Conservation (phyloP, 2,329 filamentous ascomycete genomes). For the Cytospora chrysosperma region DNA sequence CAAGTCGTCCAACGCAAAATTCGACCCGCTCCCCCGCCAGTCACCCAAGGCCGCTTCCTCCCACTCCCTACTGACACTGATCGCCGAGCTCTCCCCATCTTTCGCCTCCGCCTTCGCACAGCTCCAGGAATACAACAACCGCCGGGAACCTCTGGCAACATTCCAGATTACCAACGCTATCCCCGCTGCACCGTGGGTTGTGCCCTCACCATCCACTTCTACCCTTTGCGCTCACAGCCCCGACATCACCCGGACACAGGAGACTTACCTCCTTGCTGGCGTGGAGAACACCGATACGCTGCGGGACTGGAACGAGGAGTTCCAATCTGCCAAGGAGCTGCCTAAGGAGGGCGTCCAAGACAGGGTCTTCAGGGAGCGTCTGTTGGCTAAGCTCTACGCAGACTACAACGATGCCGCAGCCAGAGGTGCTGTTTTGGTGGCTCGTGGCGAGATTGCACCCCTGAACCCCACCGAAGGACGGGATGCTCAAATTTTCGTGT, state of each 20-base stretch:
- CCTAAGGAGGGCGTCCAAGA: slow-evolving; percentile 94
- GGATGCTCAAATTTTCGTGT: slow-evolving; percentile 97
- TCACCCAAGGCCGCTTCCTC: slow-evolving; percentile 75
- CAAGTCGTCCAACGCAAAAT: slow-evolving; percentile 92
- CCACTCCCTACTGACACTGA: slow-evolving; percentile 82
- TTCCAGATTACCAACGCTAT: slow-evolving; percentile 97
- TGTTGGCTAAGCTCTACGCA: slow-evolving; percentile 93
- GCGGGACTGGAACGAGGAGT: slow-evolving; percentile 98
- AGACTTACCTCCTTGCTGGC: slow-evolving; percentile 85
- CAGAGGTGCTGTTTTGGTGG: slow-evolving; percentile 86
- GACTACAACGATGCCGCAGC: slow-evolving; percentile 97
- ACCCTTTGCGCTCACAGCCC: slow-evolving; percentile 69
- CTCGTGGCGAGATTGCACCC: slow-evolving; percentile 86
- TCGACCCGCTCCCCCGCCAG: slow-evolving; percentile 81
- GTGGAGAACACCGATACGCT: slow-evolving; percentile 92
- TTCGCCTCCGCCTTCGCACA: slow-evolving; percentile 75
- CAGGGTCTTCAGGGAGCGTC: slow-evolving; percentile 88
- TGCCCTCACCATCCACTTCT: slow-evolving; percentile 63
- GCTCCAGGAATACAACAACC: slow-evolving; percentile 80
- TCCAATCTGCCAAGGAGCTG: slow-evolving; percentile 93
- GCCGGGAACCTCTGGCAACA: slow-evolving; percentile 82
- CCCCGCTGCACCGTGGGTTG: slow-evolving; percentile 88
- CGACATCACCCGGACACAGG: slow-evolving; percentile 87
- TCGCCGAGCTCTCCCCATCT: slow-evolving; percentile 77
- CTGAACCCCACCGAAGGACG: slow-evolving; percentile 90